Evolutionary conservation across 805 yeast species (phyloP).

Genomic region (Metschnikowia peoriensis): DNA sequence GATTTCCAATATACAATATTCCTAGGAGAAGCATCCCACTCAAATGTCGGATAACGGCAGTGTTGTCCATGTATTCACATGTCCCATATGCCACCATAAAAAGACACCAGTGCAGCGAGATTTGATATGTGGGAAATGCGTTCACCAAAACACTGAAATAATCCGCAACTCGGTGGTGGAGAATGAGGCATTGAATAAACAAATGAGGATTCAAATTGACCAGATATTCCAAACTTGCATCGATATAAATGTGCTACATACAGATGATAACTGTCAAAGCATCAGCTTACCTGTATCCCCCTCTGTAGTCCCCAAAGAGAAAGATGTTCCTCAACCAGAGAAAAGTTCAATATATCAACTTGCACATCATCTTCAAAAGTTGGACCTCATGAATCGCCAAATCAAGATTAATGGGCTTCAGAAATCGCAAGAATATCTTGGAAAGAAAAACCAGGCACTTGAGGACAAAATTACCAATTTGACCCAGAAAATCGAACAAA

Average conservation of each 20-base stretch:
- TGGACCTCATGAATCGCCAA: constrained; percentile 21
- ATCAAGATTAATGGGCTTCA: constrained; percentile 12
- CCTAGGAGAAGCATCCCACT: not conserved
- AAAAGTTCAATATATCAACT: constrained; percentile 21
- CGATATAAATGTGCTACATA: not conserved
- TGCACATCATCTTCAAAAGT: constrained; percentile 31
- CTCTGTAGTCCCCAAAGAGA: too few species aligned
- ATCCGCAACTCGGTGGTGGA: constrained; percentile 25
- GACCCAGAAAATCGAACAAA: not conserved
- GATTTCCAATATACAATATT: not conserved
- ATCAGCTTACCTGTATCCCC: not conserved
- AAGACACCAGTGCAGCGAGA: constrained; percentile 11
- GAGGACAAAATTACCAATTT: not conserved
- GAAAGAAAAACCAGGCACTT: not conserved
- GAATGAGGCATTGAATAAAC: constrained; percentile 24
- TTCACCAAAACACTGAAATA: constrained; percentile 19
- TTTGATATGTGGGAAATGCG: constrained; percentile 25
- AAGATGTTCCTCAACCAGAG: constrained; percentile 4
- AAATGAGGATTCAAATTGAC: constrained; percentile 25
- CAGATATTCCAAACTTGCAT: constrained; percentile 22
- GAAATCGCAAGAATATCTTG: constrained; percentile 5
- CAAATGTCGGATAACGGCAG: constrained; percentile 11
- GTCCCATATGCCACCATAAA: constrained; percentile 18
- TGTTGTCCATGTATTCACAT: not conserved
- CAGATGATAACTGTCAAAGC: not conserved